These are phyloP conservation scores for Leccinum obscurum DNA, from an alignment of 768 basidiomycete genomes.

Conservation along the genomic window DNA sequence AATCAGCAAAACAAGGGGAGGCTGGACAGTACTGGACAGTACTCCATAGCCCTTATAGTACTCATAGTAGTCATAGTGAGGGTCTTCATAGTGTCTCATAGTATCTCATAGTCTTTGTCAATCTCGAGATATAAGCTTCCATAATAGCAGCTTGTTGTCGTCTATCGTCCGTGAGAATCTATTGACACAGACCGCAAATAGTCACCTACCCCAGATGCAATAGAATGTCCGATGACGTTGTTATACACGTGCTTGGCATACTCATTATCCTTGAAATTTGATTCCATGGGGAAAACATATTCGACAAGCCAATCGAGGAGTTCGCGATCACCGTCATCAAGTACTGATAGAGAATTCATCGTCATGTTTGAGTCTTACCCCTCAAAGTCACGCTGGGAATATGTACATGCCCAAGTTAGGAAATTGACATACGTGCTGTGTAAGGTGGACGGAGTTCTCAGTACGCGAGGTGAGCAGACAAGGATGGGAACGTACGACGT, in stretches of 20 bases:
- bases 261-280: slow-evolving; percentile 59
- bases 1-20: too few relatives aligned
- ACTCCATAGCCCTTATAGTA: too few relatives aligned
- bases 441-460: background rate
- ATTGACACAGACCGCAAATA: background rate
- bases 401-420: slow-evolving; percentile 37
- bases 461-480: background rate
- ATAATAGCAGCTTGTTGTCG: slow-evolving; percentile 91
- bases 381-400: background rate
- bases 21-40: too few relatives aligned
- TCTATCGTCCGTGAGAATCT: slow-evolving; percentile 39
- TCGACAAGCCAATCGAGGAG: slow-evolving; percentile 83
- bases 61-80: too few relatives aligned
- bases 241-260: slow-evolving; percentile 71
- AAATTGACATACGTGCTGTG: slow-evolving; percentile 38
- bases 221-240: slow-evolving; percentile 63
- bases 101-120: too few relatives aligned
- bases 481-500: slow-evolving; percentile 59
- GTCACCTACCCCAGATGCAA: slow-evolving; percentile 71
- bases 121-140: slow-evolving; percentile 71
- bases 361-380: background rate
- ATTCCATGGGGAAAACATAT: slow-evolving; percentile 85
- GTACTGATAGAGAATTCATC: slow-evolving; percentile 34
- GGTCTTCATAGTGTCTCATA: too few relatives aligned
- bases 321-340: slow-evolving; percentile 68